These are phyloP conservation scores for Cochlearia excelsa DNA, from an alignment of 345 rosid genomes.

Conservation along the genomic window DNA sequence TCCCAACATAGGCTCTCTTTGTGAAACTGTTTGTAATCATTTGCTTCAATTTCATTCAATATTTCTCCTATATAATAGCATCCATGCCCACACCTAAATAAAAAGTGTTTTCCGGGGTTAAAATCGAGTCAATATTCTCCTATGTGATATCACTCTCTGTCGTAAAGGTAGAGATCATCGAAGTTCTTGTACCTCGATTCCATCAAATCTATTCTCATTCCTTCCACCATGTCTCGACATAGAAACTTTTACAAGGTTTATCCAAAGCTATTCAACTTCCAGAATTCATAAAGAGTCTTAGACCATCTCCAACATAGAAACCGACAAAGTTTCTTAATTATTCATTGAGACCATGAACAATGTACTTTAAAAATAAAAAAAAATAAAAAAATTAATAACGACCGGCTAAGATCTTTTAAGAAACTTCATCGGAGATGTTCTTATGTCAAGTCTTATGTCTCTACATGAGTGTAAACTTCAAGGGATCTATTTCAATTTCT, in stretches of 20 bases:
- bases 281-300: neutral
- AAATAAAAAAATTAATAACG: no score
- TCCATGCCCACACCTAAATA: conserved; percentile 68
- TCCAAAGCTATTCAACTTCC: no score
- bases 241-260: neutral
- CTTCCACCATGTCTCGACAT: conserved; percentile 66
- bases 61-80: conserved; percentile 59
- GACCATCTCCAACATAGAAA: no score
- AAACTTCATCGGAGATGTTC: no score
- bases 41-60: conserved; percentile 84
- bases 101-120: conserved; percentile 1
- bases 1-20: conserved; percentile 76
- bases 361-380: no score
- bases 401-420: no score
- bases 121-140: conserved; percentile 67
- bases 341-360: no score
- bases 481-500: neutral
- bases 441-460: neutral
- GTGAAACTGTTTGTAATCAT: conserved; percentile 84
- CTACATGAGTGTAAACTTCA: neutral
- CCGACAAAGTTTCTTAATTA: no score
- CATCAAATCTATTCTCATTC: conserved; percentile 74
- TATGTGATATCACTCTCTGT: conserved; percentile 65
- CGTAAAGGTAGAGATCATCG: conserved; percentile 68
- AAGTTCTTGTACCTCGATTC: conserved; percentile 64